Evolutionary conservation across 2,329 filamentous ascomycete species (phyloP), one percentile per base, ranked within the genome.

Genomic region (Aaosphaeria arxii): DNA sequence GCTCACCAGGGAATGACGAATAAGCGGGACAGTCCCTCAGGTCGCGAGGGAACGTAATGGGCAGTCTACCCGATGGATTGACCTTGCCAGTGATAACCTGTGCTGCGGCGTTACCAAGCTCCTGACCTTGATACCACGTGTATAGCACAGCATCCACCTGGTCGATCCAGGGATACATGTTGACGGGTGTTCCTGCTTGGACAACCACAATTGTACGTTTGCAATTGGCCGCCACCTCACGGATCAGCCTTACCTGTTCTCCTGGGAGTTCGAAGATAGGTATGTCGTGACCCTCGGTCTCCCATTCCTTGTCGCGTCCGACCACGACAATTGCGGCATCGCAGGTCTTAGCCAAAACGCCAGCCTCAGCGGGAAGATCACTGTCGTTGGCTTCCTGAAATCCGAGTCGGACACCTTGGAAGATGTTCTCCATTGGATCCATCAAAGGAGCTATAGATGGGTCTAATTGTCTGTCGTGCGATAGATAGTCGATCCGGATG

Each of bases 171-270:
- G 9, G 9, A n/a, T 85, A 84, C 78, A 87, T 84, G 1, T 79
- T 78, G 11, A 88, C 79, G 0, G 88, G 88, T 0, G 87, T 89
- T 33, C 88, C 89, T 0, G 86, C 89, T 59, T 91, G 88, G 62
- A 89, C 83, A 2, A 91, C 85, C 1, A 94, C 82, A 1, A 83
- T 82, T 1, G 86, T 85, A 47, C 85, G 84, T 4, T 84, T 76
- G 65, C 91, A 91, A 0, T 77, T 85, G 0, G 77, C 77, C 4
- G 84, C 75, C 0, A 92, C 82, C 1, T 82, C 80, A 7, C 76
- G 17, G 11, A 92, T 87, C 4, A 89, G 76, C 33, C 79, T 77
- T 61, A 88, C 84, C 57, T 85, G 81, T 74, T 79, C 32, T 11
- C 59, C 60, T 4, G 83, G 82, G 4, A 41, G 17, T 11, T 83